Evolutionary conservation across 2,329 filamentous ascomycete species (phyloP), one percentile per base, ranked within the genome.

Genomic region (Verticillium longisporum): DNA sequence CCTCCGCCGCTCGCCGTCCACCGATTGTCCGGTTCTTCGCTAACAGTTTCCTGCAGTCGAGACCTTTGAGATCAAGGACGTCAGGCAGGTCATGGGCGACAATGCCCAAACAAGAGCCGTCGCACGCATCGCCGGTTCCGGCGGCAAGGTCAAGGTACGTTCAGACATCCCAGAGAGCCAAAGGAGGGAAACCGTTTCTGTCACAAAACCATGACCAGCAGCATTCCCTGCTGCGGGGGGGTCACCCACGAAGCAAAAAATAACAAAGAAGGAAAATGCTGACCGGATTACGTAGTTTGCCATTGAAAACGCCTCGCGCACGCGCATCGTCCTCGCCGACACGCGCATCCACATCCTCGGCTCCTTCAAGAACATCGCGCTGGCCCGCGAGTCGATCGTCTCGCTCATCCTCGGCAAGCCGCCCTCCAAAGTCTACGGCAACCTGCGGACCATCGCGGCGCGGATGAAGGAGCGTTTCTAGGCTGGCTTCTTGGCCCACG

Each of bases 391-490:
- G 67, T 77, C 74, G 31, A 74, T 80, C 59, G 78, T 81, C 58
- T 78, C 76, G 62, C 68, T 86, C 69, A 86, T 86, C 73, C 77
- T 87, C 61, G 84, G 85, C 65, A 85, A 85, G 70, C 85, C 85
- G 56, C 85, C 84, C 36, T 85, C 87, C 65, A 90, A 96, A 81
- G 91, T 96, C 6, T 96, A 96, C 75, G 91, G 91, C 64, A 93
- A 93, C 73, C 77, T 96, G 71, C 82, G 91, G 71, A 96, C 92
- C 14, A 92, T 98, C 64, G 90, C 92, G 32, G 87, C 90, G 56
- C 85, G 94, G 70, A 96, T 97, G 92, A 98, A 98, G 86, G 94
- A 98, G 79, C 84, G 94, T 66, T 97, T 97, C 75, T 98, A 62
- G 68, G 53, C 18, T 13, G 11, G 37, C 15, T 41, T 15, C 38